phyloP scores from a whole-genome alignment of 768 basidiomycete species.

The Mycena venus region DNA sequence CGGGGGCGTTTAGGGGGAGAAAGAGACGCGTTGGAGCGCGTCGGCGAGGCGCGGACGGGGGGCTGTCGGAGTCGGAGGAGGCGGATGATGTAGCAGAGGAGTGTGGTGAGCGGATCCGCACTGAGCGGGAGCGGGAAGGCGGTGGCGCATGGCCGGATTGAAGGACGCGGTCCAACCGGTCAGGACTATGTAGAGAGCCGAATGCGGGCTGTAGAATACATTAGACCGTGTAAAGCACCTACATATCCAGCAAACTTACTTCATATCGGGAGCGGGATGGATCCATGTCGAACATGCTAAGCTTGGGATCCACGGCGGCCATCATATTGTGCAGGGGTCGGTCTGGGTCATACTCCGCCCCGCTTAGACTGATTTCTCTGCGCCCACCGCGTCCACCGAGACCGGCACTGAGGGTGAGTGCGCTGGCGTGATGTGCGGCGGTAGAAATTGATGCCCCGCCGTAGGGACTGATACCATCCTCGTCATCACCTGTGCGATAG shows the following conservation, averaged over 20 bases:
- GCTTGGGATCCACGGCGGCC: constrained; percentile 67
- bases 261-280: constrained; percentile 63
- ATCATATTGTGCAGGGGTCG: constrained; percentile 82
- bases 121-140: constrained; percentile 48
- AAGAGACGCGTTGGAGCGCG: constrained; percentile 75
- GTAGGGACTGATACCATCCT: constrained; percentile 77
- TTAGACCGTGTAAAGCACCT: constrained; percentile 3
- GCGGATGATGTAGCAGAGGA: constrained; percentile 62
- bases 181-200: constrained; percentile 69
- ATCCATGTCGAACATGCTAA: constrained; percentile 70
- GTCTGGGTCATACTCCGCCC: constrained; percentile 90
- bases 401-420: constrained; percentile 87
- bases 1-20: constrained; percentile 85
- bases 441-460: constrained; percentile 83
- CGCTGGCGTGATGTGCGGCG: constrained; percentile 91
- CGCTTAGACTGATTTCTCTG: constrained; percentile 74
- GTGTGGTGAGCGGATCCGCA: constrained; percentile 60
- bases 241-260: constrained; percentile 49
- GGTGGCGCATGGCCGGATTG: constrained; percentile 64
- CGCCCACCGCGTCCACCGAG: constrained; percentile 67
- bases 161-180: constrained; percentile 71
- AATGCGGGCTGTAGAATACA: constrained; percentile 3
- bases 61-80: constrained; percentile 64
- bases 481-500: constrained; percentile 68
- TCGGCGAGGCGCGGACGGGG: constrained; percentile 72